phyloP scores from a whole-genome alignment of 192 early-diverging fungal species.

The Dimargaris cristalligena region DNA sequence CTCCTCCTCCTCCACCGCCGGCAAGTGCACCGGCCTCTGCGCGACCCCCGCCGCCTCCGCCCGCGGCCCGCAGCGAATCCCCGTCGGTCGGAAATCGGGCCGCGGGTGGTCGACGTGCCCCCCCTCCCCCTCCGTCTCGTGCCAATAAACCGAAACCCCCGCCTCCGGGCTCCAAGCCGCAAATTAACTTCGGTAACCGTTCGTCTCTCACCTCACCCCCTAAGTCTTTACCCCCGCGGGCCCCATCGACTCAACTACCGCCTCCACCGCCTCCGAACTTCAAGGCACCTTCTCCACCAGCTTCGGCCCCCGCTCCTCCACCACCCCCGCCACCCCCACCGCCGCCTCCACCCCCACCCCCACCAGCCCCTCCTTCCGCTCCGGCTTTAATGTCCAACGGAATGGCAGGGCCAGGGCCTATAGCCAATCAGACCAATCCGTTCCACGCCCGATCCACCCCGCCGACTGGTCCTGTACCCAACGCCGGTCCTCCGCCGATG shows the following conservation, averaged over 20 bases:
- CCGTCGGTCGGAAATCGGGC: neutral
- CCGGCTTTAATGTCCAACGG: too few species aligned
- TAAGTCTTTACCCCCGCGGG: neutral
- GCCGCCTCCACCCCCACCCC: neutral
- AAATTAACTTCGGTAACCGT: neutral
- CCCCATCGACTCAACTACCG: neutral
- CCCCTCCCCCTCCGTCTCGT: slow-evolving; percentile 9
- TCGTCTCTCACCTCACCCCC: neutral
- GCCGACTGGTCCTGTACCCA: slow-evolving; percentile 4
- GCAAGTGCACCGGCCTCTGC: neutral
- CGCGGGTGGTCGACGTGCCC: neutral
- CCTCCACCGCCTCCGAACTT: too few species aligned
- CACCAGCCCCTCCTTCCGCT: neutral
- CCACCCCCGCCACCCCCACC: slow-evolving; percentile 20
- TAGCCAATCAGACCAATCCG: neutral
- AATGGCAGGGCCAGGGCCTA: too few species aligned
- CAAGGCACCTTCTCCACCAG: too few species aligned
- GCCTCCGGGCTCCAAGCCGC: slow-evolving; percentile 1
- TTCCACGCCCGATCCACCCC: neutral
- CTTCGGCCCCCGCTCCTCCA: slow-evolving; percentile 14
- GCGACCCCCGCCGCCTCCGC: neutral
- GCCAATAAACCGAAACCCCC: slow-evolving; percentile 7
- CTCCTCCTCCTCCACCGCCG: slow-evolving; percentile 3
- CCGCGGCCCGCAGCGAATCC: neutral
- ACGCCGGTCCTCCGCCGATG: slow-evolving; percentile 11